Percentiles rank a stretch among this genome's conserved stretches.
Conservation (phyloP, 78 protist genomes). For the Trichosphaerium sp. region DNA sequence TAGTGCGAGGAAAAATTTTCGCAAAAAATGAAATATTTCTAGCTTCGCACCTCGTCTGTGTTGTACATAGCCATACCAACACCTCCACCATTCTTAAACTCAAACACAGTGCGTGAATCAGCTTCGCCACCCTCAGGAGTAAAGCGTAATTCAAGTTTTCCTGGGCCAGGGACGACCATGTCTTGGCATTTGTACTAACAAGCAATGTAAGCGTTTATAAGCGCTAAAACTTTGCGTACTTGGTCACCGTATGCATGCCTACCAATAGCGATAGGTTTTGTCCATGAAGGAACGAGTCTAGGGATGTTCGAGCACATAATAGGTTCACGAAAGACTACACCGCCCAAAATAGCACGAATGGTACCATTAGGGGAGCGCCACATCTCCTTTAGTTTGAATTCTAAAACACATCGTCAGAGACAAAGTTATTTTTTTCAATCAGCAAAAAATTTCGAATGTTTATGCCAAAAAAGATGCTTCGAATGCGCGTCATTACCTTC, state of each 20-base stretch:
- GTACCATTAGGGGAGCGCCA: conserved; percentile 92
- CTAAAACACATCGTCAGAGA: conserved; percentile 2
- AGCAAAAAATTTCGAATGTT: neutral
- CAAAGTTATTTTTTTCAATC: neutral
- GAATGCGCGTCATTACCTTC: conserved; percentile 2
- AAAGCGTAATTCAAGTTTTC: conserved; percentile 44
- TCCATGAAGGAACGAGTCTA: conserved; percentile 52
- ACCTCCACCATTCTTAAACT: conserved; percentile 14
- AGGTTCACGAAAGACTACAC: conserved; percentile 78
- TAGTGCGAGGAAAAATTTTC: neutral
- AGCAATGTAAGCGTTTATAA: neutral
- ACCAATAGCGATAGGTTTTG: conserved; percentile 54
- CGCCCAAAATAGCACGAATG: conserved; percentile 47
- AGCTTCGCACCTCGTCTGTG: no score
- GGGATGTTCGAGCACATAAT: conserved; percentile 59
- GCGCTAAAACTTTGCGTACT: neutral
- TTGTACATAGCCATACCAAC: conserved; percentile 73
- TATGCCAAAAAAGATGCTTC: neutral
- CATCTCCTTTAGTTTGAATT: conserved; percentile 70
- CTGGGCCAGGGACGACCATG: conserved; percentile 27
- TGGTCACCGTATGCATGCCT: conserved; percentile 70
- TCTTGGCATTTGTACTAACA: conserved; percentile 52
- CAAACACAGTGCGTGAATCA: conserved; percentile 5
- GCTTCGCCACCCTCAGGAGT: conserved; percentile 56
- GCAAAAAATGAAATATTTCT: neutral